phyloP scores from a whole-genome alignment of 257 asterid species.

The Nicotiana obtusifolia region DNA sequence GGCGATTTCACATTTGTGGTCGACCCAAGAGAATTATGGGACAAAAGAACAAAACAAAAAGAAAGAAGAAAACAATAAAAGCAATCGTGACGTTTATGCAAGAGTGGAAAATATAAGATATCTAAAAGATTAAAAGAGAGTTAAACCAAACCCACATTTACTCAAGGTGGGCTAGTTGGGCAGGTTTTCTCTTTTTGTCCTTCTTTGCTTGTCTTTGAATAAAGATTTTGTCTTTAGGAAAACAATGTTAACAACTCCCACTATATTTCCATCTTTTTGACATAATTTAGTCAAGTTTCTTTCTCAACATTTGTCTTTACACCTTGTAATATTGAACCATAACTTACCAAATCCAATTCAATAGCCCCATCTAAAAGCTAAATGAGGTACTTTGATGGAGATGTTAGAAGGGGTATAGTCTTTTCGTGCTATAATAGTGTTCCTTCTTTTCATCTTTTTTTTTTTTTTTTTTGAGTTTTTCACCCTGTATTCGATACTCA shows the following conservation, averaged over 20 bases:
- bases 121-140: neutral
- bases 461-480: no score
- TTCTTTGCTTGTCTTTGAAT: constrained; percentile 34
- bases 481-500: no score
- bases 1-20: neutral
- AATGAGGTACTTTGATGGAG: constrained; percentile 16
- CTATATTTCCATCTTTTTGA: constrained; percentile 36
- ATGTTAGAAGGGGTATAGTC: neutral
- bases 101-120: constrained; percentile 2
- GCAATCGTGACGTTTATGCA: neutral
- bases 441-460: neutral
- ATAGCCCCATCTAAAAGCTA: neutral
- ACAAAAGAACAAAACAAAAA: constrained; percentile 4
- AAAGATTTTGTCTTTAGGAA: constrained; percentile 20
- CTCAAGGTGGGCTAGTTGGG: constrained; percentile 10
- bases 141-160: constrained; percentile 28
- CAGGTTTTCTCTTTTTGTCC: constrained; percentile 28
- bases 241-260: constrained; percentile 53
- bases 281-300: constrained; percentile 24
- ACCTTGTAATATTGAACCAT: constrained; percentile 18
- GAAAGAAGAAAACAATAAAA: neutral
- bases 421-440: neutral
- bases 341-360: constrained; percentile 15
- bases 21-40: neutral
- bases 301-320: constrained; percentile 13